These are phyloP conservation scores for Emericellopsis terricola DNA, from an alignment of 495 filamentous ascomycete genomes.

Conservation along the genomic window DNA sequence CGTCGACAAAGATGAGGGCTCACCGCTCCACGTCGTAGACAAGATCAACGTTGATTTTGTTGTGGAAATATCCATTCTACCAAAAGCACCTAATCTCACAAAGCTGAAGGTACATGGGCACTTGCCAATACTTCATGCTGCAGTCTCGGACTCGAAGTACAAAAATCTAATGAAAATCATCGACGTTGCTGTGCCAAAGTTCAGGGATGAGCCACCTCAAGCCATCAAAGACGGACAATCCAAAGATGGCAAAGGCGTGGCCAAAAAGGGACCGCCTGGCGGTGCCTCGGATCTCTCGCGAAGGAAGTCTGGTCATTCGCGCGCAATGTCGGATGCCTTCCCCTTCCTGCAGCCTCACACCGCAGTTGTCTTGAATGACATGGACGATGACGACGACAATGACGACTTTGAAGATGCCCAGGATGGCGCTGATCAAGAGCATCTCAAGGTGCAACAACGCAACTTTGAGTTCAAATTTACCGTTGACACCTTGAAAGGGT, in stretches of 20 bases:
- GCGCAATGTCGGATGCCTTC: slow-evolving; percentile 20
- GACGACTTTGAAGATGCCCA: slow-evolving; percentile 42
- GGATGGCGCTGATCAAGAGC: slow-evolving; percentile 37
- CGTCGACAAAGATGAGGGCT: slow-evolving; percentile 42
- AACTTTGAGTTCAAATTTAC: slow-evolving; percentile 94
- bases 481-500: slow-evolving; percentile 82
- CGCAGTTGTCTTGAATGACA: slow-evolving; percentile 59
- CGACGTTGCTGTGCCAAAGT: slow-evolving; percentile 82
- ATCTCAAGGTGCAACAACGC: slow-evolving; percentile 62
- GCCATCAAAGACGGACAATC: slow-evolving; percentile 2
- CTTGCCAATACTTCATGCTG: slow-evolving; percentile 80
- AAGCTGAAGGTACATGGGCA: slow-evolving; percentile 82
- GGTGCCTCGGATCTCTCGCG: slow-evolving; percentile 19
- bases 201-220: slow-evolving; percentile 34
- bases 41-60: slow-evolving; percentile 93
- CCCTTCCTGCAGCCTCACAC: slow-evolving; percentile 45
- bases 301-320: slow-evolving; percentile 9
- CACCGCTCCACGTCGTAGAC: slow-evolving; percentile 80
- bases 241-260: too few relatives aligned
- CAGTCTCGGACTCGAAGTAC: slow-evolving; percentile 85
- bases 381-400: slow-evolving; percentile 43
- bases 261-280: slow-evolving; percentile 20
- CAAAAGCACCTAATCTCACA: slow-evolving; percentile 84
- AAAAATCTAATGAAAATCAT: slow-evolving; percentile 91
- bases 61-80: slow-evolving; percentile 81